Conservation (phyloP, 176 grass and related monocot genomes). For the Oryza longistaminata region DNA sequence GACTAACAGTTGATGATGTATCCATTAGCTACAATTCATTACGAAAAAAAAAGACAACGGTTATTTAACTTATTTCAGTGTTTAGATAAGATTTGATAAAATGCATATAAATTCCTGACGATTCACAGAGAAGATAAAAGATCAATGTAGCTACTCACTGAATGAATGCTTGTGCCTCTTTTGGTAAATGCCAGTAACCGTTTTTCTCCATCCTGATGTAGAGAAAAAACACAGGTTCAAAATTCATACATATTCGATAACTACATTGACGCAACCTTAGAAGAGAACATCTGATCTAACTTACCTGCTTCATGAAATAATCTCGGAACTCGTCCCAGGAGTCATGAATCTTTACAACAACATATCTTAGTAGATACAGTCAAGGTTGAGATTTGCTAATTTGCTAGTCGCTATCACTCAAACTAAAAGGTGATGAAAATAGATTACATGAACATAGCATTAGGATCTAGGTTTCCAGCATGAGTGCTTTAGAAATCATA, state of each 20-base stretch:
- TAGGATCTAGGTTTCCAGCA: neutral
- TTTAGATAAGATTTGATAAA: neutral
- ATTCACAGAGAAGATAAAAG: neutral
- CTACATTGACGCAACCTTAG: neutral
- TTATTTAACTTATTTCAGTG: neutral
- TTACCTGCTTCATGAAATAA: constrained; percentile 82
- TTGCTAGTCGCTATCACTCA: too few species aligned
- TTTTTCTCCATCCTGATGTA: constrained; percentile 77
- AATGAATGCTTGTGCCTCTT: constrained; percentile 75
- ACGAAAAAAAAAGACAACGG: neutral
- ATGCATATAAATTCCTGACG: neutral
- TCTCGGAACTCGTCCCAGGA: constrained; percentile 81
- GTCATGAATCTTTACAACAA: constrained; percentile 89
- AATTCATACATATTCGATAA: neutral
- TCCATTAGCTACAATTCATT: neutral
- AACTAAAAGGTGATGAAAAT: neutral
- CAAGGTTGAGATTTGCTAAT: constrained; percentile 39
- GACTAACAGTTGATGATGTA: neutral
- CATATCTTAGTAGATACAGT: constrained; percentile 57
- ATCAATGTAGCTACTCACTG: constrained; percentile 50
- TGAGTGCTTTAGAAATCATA: neutral
- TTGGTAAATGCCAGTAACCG: constrained; percentile 90
- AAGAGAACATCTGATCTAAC: neutral
- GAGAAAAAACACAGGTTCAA: constrained; percentile 12
- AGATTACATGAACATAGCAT: neutral